Evolutionary conservation across 306 rosid species (phyloP).

Genomic region (Castanopsis chinensis): DNA sequence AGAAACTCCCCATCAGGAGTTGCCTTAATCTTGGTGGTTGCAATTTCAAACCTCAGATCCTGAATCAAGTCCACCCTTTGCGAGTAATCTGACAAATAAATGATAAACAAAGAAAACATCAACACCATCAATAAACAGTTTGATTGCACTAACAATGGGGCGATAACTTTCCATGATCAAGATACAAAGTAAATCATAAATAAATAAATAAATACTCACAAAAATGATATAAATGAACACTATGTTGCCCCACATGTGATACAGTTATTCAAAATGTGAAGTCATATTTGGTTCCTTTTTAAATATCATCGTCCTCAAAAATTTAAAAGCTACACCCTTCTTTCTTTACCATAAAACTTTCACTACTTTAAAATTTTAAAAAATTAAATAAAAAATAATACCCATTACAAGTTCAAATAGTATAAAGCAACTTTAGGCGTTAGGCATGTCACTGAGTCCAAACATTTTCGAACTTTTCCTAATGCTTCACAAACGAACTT

Average conservation of each 20-base stretch:
- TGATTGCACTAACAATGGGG: neutral
- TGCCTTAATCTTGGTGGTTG: constrained; percentile 78
- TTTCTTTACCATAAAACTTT: no score
- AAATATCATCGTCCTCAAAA: neutral
- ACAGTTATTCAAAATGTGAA: neutral
- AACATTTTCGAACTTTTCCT: neutral
- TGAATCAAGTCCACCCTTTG: constrained; percentile 67
- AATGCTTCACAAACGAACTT: no score
- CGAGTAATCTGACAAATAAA: constrained; percentile 49
- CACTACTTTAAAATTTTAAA: no score
- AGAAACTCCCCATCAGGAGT: constrained; percentile 84
- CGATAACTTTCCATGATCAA: neutral
- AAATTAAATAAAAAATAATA: no score
- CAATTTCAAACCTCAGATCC: constrained; percentile 74
- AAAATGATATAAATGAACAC: no score
- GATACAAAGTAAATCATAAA: neutral
- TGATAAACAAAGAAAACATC: neutral
- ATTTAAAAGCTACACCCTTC: neutral
- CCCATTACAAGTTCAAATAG: no score
- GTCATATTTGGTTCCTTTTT: neutral
- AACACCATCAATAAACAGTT: neutral
- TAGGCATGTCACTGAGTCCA: neutral
- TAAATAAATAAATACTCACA: no score
- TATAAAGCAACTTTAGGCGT: no score
- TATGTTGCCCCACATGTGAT: neutral